Conservation (phyloP, 2,329 filamentous ascomycete genomes). For the Knoxdaviesia proteae region DNA sequence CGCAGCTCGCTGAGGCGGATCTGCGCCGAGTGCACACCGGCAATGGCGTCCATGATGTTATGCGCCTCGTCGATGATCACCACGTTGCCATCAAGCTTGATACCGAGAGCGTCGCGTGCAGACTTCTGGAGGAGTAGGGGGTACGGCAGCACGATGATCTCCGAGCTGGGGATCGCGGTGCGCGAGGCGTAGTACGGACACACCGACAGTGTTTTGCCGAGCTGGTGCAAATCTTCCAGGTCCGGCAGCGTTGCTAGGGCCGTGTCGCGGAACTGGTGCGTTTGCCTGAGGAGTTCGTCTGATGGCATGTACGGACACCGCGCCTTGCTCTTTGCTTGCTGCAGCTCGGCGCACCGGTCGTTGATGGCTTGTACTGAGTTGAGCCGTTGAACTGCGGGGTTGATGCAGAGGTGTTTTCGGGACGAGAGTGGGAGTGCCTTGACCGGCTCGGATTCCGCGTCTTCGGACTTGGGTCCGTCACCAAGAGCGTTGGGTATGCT, state of each 20-base stretch:
- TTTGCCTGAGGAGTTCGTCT: constrained; percentile 50
- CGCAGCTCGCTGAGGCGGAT: constrained; percentile 54
- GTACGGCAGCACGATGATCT: constrained; percentile 86
- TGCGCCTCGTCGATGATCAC: constrained; percentile 97
- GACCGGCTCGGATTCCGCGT: constrained; percentile 21
- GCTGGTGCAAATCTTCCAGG: constrained; percentile 68
- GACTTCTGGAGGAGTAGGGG: constrained; percentile 72
- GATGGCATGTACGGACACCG: constrained; percentile 60
- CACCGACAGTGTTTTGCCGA: constrained; percentile 61
- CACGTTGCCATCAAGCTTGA: constrained; percentile 70
- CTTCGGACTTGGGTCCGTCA: neutral
- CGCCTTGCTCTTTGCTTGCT: constrained; percentile 43
- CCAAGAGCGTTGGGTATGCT: constrained; percentile 15
- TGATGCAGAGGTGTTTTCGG: constrained; percentile 77
- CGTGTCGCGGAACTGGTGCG: constrained; percentile 69
- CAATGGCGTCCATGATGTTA: constrained; percentile 89
- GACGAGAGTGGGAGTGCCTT: constrained; percentile 75
- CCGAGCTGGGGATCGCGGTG: constrained; percentile 58
- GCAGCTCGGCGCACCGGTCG: constrained; percentile 75
- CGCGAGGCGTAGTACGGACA: constrained; percentile 96
- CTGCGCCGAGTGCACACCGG: constrained; percentile 64
- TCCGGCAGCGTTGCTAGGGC: constrained; percentile 70
- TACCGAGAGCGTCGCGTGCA: constrained; percentile 67
- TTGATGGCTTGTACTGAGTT: constrained; percentile 66
- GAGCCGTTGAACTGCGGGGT: constrained; percentile 55